Conservation (phyloP, 352 stramenopile genomes). For the Pythium brassicae region DNA sequence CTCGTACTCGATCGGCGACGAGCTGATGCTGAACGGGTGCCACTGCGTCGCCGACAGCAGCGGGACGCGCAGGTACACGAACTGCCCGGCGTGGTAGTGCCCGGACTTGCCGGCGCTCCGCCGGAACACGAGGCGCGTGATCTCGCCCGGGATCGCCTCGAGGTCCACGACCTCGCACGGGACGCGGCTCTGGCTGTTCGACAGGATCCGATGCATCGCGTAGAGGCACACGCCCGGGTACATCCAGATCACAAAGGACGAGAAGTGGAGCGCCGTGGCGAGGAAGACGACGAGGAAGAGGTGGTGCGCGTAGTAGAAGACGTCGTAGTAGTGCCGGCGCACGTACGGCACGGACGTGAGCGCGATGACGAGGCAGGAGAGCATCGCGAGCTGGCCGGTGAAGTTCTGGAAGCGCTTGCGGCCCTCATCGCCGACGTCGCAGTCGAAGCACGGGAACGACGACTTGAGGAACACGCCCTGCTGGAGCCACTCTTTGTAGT, state of each 20-base stretch:
- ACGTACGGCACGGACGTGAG: conserved; percentile 69
- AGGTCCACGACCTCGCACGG: conserved; percentile 77
- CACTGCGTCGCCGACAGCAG: conserved; percentile 71
- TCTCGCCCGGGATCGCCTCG: conserved; percentile 78
- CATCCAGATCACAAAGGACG: conserved; percentile 82
- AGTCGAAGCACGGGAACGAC: conserved; percentile 62
- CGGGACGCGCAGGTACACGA: conserved; percentile 74
- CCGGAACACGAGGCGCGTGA: conserved; percentile 78
- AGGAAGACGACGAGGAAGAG: conserved; percentile 83
- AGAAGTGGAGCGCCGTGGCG: conserved; percentile 64
- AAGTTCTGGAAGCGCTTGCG: conserved; percentile 74
- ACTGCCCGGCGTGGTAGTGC: conserved; percentile 80
- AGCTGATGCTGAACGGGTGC: conserved; percentile 86
- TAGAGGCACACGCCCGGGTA: conserved; percentile 75
- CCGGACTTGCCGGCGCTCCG: conserved; percentile 65
- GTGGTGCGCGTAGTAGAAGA: conserved; percentile 89
- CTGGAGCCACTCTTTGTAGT: conserved; percentile 69
- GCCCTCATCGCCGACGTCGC: conserved; percentile 60
- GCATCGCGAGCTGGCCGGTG: conserved; percentile 59
- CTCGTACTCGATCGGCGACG: conserved; percentile 78
- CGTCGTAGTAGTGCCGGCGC: conserved; percentile 71
- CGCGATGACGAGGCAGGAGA: conserved; percentile 71
- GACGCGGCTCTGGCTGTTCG: conserved; percentile 61
- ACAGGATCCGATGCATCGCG: conserved; percentile 77
- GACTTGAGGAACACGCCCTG: conserved; percentile 48